Evolutionary conservation across 148 eudicot genomes (phyloP), one percentile per base, ranked within the genome.

Genomic region (Chenopodium suecicum): DNA sequence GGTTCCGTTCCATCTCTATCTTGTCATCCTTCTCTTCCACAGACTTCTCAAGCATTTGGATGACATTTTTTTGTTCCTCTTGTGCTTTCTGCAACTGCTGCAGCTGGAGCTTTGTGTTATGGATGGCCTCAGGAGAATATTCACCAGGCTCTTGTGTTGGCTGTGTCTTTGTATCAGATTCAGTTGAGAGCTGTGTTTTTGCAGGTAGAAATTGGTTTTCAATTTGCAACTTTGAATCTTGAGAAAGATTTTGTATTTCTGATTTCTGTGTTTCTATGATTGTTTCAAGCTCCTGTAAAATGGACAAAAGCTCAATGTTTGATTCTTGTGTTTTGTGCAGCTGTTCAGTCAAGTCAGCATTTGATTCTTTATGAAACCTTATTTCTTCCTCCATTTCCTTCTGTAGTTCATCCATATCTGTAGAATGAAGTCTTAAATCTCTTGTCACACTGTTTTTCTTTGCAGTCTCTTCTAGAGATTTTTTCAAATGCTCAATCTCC

Each of bases 221-320:
- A 58, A 14, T 82, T 70, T 86, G 79, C 52, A 87, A 73, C 78
- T 88, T 86, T 75, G 41, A 48, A n/a, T 86, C 80, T 54, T 85
- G 82, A 47, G 89, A 89, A 78, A 95, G 91, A 72, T 85, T 85
- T 77, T 90, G 90, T 72, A 94, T 94, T 81, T 95, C 98, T 48
- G 68, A 81, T 80, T 87, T 95, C 87, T 95, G 99, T 44, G 87
- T 79, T 83, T 95, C 99, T 67, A 92, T 81, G 14, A 89, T 90
- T 54, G 88, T 91, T 85, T 95, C 99, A 75, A 95, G 88, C 86
- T 95, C 99, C 84, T 91, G 94, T 81, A 95, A 92, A 84, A 95
- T 83, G 80, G 90, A 86, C 74, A 94, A 85, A 76, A 95, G 97
- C 84, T 95, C 97, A 68, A 94, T 77, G 78, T 92, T 95, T 25